Conservation (phyloP, 2,329 filamentous ascomycete genomes). For the Sporothrix brasiliensis region DNA sequence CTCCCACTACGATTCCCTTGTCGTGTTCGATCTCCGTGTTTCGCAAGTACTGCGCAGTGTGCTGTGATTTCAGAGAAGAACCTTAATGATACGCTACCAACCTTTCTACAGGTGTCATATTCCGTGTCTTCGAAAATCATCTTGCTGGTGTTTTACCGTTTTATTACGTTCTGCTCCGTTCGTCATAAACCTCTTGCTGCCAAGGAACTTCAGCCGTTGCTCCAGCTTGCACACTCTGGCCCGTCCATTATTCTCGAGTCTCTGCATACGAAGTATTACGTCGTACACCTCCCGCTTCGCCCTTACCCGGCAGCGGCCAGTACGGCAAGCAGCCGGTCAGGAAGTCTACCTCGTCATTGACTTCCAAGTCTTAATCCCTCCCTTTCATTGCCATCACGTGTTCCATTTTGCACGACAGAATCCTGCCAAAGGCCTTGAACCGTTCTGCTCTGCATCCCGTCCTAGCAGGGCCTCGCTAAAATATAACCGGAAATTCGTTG, state of each 20-base stretch:
- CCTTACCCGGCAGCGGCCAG: neutral
- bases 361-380: neutral
- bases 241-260: slow-evolving; percentile 13
- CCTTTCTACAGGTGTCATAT: neutral
- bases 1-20: neutral
- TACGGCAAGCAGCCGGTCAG: neutral
- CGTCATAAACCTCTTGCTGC: neutral
- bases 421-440: slow-evolving; percentile 2
- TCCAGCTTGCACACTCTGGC: neutral
- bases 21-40: slow-evolving; percentile 4
- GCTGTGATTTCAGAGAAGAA: neutral
- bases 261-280: neutral
- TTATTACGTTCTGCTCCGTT: neutral
- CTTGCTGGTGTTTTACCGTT: neutral
- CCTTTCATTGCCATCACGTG: slow-evolving; percentile 20
- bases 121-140: neutral
- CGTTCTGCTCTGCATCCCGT: neutral
- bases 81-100: neutral
- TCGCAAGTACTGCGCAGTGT: neutral
- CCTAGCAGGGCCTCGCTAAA: neutral
- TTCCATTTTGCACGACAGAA: neutral
- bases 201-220: slow-evolving; percentile 4
- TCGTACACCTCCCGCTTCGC: neutral
- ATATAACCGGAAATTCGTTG: too few species aligned
- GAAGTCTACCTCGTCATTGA: slow-evolving; percentile 20